Percentiles rank a stretch among this genome's conserved stretches.
Conservation (phyloP, 202 grass and related monocot species). For the Schoenoplectus triqueter region DNA sequence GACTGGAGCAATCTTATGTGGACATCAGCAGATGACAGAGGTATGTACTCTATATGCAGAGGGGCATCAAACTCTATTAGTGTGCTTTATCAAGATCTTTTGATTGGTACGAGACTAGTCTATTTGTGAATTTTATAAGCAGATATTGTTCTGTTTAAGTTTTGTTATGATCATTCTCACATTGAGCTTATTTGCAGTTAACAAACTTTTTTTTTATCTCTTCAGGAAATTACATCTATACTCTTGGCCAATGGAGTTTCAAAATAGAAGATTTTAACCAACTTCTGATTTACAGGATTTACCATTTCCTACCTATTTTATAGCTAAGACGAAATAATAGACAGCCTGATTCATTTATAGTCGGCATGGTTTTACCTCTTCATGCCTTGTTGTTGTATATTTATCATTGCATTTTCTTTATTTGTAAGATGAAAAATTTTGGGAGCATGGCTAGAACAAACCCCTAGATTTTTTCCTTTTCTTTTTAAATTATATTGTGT, state of each 20-base stretch:
- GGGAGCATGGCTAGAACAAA: background rate
- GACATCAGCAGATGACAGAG: constrained; percentile 78
- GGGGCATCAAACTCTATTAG: background rate
- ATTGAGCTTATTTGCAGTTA: constrained; percentile 34
- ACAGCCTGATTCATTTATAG: constrained; percentile 46
- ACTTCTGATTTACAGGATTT: constrained; percentile 53
- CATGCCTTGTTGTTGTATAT: constrained; percentile 31
- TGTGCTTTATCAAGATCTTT: constrained; percentile 7
- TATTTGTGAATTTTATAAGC: background rate
- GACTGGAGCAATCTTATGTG: constrained; percentile 81
- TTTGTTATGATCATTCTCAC: background rate
- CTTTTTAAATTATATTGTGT: constrained; percentile 7
- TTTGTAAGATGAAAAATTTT: constrained; percentile 31
- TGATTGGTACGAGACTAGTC: background rate
- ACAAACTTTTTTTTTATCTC: background rate
- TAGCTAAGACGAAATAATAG: constrained; percentile 42
- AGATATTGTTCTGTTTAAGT: background rate
- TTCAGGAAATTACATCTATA: constrained; percentile 72
- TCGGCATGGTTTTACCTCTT: constrained; percentile 30
- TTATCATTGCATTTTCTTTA: constrained; percentile 22
- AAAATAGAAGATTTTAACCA: constrained; percentile 80
- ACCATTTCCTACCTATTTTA: constrained; percentile 35
- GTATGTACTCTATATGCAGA: constrained; percentile 38
- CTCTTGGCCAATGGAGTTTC: constrained; percentile 68
- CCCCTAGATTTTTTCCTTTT: constrained; percentile 9